Evolutionary conservation across 2,329 filamentous ascomycete genomes (phyloP).

Genomic region (Epichloe scottii): DNA sequence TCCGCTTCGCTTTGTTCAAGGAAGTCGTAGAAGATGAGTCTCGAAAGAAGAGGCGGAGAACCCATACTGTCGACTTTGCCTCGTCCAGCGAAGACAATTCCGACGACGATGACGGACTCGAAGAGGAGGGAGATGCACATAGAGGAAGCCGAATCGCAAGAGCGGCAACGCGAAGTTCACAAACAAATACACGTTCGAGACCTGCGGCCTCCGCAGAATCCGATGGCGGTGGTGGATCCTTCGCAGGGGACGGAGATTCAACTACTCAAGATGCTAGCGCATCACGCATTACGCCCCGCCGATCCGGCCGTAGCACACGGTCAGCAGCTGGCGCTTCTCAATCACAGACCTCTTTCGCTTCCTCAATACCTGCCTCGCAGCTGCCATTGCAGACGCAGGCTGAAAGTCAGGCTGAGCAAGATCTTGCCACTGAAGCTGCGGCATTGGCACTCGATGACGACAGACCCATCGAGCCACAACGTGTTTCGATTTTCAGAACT

Average conservation of each 20-base stretch:
- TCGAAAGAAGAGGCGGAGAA: conserved; percentile 71
- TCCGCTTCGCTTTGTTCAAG: conserved; percentile 94
- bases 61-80: conserved; percentile 42
- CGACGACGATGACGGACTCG: conserved; percentile 41
- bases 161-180: conserved; percentile 12
- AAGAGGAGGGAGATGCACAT: conserved; percentile 48
- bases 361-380: conserved; percentile 67
- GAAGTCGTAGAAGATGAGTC: conserved; percentile 75
- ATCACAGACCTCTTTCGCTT: conserved; percentile 56
- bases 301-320: conserved; percentile 24
- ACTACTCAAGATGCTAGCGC: not conserved
- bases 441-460: conserved; percentile 29
- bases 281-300: conserved; percentile 24
- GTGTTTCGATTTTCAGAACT: conserved; percentile 64
- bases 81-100: conserved; percentile 46
- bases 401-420: conserved; percentile 31
- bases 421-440: conserved; percentile 30
- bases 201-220: conserved; percentile 11
- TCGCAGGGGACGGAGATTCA: not conserved
- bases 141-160: conserved; percentile 24
- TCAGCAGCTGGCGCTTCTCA: conserved; percentile 27
- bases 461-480: conserved; percentile 42
- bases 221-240: conserved; percentile 19
- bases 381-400: conserved; percentile 34
- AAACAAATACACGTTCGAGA: not conserved